phyloP scores from a whole-genome alignment of 2,329 filamentous ascomycete genomes.

The Xylaria hypoxylon region DNA sequence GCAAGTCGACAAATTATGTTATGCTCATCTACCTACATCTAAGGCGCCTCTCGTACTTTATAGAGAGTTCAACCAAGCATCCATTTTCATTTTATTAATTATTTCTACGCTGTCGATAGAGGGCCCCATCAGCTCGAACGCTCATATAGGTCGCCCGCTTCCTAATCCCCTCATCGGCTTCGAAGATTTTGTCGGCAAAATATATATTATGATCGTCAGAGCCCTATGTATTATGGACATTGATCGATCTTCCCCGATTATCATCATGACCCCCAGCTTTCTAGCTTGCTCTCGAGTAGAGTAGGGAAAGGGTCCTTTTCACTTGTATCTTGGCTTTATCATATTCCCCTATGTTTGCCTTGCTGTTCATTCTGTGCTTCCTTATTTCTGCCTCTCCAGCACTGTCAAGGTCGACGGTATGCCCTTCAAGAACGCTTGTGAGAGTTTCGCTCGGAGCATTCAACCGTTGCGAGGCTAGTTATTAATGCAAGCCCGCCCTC shows the following conservation, averaged over 20 bases:
- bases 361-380: constrained; percentile 1
- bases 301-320: neutral
- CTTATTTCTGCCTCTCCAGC: neutral
- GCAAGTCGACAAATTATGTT: too few species aligned
- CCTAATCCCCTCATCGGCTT: neutral
- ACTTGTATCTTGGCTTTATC: constrained; percentile 1
- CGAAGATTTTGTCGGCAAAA: constrained; percentile 2
- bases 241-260: constrained; percentile 3
- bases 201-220: constrained; percentile 23
- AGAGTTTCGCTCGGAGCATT: neutral
- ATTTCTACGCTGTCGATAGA: neutral
- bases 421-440: neutral
- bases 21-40: too few species aligned
- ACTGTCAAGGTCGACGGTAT: neutral
- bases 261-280: neutral
- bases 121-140: neutral
- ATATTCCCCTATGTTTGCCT: constrained; percentile 4
- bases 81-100: constrained; percentile 2
- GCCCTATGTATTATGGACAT: constrained; percentile 13
- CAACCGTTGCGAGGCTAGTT: constrained; percentile 5
- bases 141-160: neutral
- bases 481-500: constrained; percentile 5
- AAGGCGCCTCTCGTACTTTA: neutral
- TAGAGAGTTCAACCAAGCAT: neutral
- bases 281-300: constrained; percentile 2